Conservation (phyloP, 2,329 filamentous ascomycete genomes). For the Penicillium rolfsii region DNA sequence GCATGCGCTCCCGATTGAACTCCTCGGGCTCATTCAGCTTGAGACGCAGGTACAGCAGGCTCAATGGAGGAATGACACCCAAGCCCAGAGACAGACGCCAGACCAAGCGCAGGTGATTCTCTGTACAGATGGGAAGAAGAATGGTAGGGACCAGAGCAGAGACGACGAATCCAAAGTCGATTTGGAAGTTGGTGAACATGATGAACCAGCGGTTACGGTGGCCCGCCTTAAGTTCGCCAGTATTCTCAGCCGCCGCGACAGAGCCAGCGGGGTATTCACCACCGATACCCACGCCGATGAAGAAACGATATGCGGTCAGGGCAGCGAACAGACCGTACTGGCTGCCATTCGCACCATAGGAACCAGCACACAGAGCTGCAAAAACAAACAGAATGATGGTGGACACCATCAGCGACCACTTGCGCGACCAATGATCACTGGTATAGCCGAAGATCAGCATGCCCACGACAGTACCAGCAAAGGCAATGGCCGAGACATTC, state of each 20-base stretch:
- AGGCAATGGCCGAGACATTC: conserved; percentile 81
- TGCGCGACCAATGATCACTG: conserved; percentile 82
- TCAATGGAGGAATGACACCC: conserved; percentile 74
- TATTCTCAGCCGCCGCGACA: conserved; percentile 82
- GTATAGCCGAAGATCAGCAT: conserved; percentile 80
- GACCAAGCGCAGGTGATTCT: conserved; percentile 69
- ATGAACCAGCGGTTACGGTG: conserved; percentile 90
- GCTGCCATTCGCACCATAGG: conserved; percentile 73
- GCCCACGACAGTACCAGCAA: conserved; percentile 82
- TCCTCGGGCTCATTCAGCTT: conserved; percentile 79
- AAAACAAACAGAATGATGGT: conserved; percentile 85
- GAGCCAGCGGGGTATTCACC: conserved; percentile 65
- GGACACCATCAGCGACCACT: conserved; percentile 77
- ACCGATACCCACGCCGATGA: conserved; percentile 77
- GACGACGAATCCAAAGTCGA: conserved; percentile 81
- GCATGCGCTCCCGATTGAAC: conserved; percentile 72
- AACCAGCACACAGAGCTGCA: conserved; percentile 74
- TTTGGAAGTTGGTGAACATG: conserved; percentile 85
- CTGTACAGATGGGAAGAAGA: conserved; percentile 60
- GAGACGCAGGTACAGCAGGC: conserved; percentile 71
- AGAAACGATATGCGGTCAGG: conserved; percentile 81
- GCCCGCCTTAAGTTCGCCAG: conserved; percentile 77
- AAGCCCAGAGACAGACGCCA: conserved; percentile 83
- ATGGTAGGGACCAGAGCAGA: conserved; percentile 76
- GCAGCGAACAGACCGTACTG: conserved; percentile 73